Conservation (phyloP, 768 basidiomycete species). For the Auriscalpium orientale region DNA sequence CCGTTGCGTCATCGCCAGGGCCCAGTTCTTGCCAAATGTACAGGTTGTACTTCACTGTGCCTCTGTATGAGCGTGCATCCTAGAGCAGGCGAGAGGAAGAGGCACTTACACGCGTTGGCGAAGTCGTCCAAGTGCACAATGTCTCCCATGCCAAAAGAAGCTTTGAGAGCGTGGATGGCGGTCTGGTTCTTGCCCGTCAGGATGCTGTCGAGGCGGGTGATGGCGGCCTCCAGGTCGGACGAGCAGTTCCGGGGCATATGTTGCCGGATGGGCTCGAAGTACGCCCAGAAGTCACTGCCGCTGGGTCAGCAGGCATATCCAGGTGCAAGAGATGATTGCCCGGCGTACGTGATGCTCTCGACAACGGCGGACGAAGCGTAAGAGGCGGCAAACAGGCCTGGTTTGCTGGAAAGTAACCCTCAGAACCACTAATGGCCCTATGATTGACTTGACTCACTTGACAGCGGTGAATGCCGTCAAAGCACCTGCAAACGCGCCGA, state of each 20-base stretch:
- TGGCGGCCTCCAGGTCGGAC: conserved; percentile 57
- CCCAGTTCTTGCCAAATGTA: conserved; percentile 66
- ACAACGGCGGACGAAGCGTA: conserved; percentile 64
- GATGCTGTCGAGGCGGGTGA: no score
- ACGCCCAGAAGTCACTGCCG: conserved; percentile 54
- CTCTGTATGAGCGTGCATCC: background rate
- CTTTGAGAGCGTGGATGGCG: conserved; percentile 49
- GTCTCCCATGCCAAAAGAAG: conserved; percentile 47
- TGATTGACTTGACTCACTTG: conserved; percentile 30
- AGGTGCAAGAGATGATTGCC: conserved; percentile 12
- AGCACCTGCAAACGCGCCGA: conserved; percentile 23
- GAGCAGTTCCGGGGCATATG: conserved; percentile 71
- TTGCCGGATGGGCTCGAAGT: conserved; percentile 64
- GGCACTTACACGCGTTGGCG: conserved; percentile 44
- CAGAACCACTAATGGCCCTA: background rate
- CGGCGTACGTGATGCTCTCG: conserved; percentile 40
- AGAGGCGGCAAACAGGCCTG: conserved; percentile 52
- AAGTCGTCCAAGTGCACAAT: conserved; percentile 61
- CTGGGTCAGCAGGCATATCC: background rate
- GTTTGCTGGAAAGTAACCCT: conserved; percentile 37
- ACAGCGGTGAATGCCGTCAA: conserved; percentile 62
- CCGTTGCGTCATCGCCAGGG: conserved; percentile 37
- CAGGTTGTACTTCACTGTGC: conserved; percentile 37
- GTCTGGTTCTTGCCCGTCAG: conserved; percentile 36
- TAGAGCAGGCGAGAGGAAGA: background rate